phyloP scores from a whole-genome alignment of 2,329 filamentous ascomycete species.

The Setomelanomma holmii region DNA sequence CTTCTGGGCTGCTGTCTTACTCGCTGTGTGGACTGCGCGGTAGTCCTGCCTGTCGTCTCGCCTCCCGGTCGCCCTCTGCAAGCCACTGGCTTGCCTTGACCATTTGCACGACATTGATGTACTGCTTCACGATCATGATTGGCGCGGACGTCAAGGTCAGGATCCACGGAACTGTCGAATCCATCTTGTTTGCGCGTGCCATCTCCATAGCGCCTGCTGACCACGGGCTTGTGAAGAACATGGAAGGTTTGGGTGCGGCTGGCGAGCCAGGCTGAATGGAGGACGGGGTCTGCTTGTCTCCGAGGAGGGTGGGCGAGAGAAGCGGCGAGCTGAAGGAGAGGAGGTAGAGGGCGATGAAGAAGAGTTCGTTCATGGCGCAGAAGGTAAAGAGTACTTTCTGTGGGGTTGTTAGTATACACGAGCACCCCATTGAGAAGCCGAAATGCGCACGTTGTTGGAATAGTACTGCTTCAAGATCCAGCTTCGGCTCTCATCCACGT shows the following conservation, averaged over 20 bases:
- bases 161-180: conserved; percentile 72
- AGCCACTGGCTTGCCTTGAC: conserved; percentile 92
- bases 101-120: conserved; percentile 92
- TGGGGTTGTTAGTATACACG: conserved; percentile 17
- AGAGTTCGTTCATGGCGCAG: conserved; percentile 90
- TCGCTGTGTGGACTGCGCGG: conserved; percentile 30
- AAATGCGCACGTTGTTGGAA: conserved; percentile 81
- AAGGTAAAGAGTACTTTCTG: conserved; percentile 90
- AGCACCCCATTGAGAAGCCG: neutral
- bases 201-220: conserved; percentile 91
- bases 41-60: conserved; percentile 58
- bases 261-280: conserved; percentile 68
- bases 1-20: neutral
- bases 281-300: conserved; percentile 63
- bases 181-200: conserved; percentile 85
- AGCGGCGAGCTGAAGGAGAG: conserved; percentile 93
- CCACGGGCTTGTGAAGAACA: conserved; percentile 87
- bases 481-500: conserved; percentile 85
- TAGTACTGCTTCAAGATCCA: conserved; percentile 95
- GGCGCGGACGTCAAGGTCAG: conserved; percentile 81
- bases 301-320: conserved; percentile 82
- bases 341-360: conserved; percentile 98
- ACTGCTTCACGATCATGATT: conserved; percentile 89
- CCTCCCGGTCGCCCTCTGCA: conserved; percentile 83
- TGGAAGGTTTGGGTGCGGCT: conserved; percentile 70